phyloP scores from a whole-genome alignment of 2,329 filamentous ascomycete genomes.

The Monilinia polystroma region DNA sequence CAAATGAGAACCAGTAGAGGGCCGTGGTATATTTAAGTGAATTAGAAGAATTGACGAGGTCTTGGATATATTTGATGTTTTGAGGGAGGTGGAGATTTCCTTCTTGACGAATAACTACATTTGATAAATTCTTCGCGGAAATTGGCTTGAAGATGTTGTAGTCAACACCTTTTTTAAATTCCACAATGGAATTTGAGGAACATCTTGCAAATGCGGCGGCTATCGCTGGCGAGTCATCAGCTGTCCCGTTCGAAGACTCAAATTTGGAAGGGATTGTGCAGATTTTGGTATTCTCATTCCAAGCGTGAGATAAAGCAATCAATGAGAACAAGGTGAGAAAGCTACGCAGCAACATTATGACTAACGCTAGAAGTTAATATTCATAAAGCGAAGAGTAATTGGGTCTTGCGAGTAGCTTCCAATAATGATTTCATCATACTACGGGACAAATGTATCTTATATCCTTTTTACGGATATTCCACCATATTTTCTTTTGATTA shows the following conservation, averaged over 20 bases:
- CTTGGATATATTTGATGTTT: slow-evolving; percentile 43
- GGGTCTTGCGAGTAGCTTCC: not conserved
- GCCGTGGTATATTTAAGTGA: slow-evolving; percentile 36
- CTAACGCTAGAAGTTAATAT: not conserved
- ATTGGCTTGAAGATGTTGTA: slow-evolving; percentile 47
- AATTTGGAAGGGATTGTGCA: slow-evolving; percentile 25
- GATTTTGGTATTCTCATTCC: slow-evolving; percentile 8
- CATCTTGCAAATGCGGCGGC: slow-evolving; percentile 43
- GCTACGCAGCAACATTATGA: not conserved
- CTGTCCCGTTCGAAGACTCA: slow-evolving; percentile 41
- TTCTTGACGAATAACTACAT: slow-evolving; percentile 45
- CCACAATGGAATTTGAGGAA: slow-evolving; percentile 40
- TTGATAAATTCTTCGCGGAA: slow-evolving; percentile 43
- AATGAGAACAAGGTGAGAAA: not conserved
- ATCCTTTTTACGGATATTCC: not conserved
- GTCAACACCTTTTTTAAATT: slow-evolving; percentile 44
- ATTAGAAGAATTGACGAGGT: slow-evolving; percentile 40
- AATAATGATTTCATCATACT: no score
- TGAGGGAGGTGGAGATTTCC: slow-evolving; percentile 48
- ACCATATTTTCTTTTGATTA: not conserved
- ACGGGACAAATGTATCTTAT: slow-evolving; percentile 3
- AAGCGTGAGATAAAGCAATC: not conserved
- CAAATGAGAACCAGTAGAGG: slow-evolving; percentile 44
- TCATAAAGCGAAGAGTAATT: not conserved
- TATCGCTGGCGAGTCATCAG: slow-evolving; percentile 45